A percentile compares a stretch with the other conserved stretches of the same genome.
Conservation (phyloP, 2,329 filamentous ascomycete genomes). For the Aspergillus tubingensis region DNA sequence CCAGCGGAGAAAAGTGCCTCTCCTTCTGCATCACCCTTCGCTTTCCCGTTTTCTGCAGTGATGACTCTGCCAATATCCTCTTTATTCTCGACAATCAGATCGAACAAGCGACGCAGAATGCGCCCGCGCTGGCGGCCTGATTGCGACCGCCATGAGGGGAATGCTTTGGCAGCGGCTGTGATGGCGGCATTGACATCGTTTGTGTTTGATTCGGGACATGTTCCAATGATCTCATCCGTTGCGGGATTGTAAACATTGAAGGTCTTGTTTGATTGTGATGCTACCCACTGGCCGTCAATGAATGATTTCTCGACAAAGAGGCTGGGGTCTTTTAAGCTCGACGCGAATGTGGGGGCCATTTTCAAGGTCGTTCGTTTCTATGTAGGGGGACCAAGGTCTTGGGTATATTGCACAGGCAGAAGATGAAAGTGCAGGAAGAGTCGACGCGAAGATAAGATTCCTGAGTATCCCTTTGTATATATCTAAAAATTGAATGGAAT, state of each 20-base stretch:
- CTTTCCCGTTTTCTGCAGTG: constrained; percentile 68
- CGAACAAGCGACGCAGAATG: constrained; percentile 63
- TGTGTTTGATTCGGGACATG: constrained; percentile 73
- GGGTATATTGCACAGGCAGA: too few species aligned
- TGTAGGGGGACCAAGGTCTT: too few species aligned
- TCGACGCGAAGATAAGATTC: too few species aligned
- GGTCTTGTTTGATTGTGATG: constrained; percentile 77
- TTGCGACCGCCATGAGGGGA: constrained; percentile 58
- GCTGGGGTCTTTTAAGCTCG: not conserved
- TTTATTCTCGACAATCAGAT: constrained; percentile 62
- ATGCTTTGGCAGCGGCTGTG: constrained; percentile 70
- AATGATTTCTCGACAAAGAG: constrained; percentile 51
- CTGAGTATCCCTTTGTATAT: too few species aligned
- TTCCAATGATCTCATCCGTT: constrained; percentile 73
- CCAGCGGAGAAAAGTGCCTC: constrained; percentile 57
- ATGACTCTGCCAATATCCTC: constrained; percentile 64
- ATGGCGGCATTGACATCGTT: constrained; percentile 78
- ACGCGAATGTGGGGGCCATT: not conserved
- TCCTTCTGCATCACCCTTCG: constrained; percentile 57
- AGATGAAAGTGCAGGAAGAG: too few species aligned
- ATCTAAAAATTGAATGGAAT: too few species aligned
- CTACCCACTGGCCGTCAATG: constrained; percentile 86
- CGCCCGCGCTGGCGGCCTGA: constrained; percentile 59
- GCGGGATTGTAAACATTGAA: constrained; percentile 84
- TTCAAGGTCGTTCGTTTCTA: not conserved